phyloP scores from a whole-genome alignment of 129 eudicot species.

The Tagetes erecta region DNA sequence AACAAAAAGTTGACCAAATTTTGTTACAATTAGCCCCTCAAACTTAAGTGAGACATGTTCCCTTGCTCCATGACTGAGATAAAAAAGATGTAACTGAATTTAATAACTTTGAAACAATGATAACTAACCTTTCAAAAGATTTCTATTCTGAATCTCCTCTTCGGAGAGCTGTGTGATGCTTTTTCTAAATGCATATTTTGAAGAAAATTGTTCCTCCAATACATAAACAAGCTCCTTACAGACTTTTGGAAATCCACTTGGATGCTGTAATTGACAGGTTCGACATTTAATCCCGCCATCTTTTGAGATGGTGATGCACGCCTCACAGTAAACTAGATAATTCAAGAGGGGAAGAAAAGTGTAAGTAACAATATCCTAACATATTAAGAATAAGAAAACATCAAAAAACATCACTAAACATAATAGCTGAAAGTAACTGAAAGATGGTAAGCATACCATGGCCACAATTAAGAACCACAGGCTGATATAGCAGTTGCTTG shows the following conservation, averaged over 20 bases:
- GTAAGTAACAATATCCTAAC: constrained; percentile 14
- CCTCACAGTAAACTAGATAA: constrained; percentile 59
- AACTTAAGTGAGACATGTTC: not conserved
- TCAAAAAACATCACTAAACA: not conserved
- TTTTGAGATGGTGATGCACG: constrained; percentile 49
- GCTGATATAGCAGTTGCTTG: constrained; percentile 59
- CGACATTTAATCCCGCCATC: constrained; percentile 52
- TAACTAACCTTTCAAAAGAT: constrained; percentile 45
- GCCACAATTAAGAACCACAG: constrained; percentile 78
- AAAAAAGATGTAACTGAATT: constrained; percentile 14
- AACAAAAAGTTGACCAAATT: not conserved
- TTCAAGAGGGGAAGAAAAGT: not conserved
- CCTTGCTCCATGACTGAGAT: not conserved
- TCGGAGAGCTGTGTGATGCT: constrained; percentile 31
- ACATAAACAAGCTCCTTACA: constrained; percentile 63
- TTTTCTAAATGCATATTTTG: constrained; percentile 55
- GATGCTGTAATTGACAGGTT: constrained; percentile 62
- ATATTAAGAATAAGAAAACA: not conserved
- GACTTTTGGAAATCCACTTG: constrained; percentile 64
- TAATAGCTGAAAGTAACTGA: not conserved
- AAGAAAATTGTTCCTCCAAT: constrained; percentile 59
- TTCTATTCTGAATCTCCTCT: constrained; percentile 30
- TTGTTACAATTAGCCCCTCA: not conserved
- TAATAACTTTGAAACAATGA: not conserved
- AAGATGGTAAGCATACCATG: constrained; percentile 53